These are phyloP conservation scores for Pisolithus tinctorius DNA, from an alignment of 768 basidiomycete genomes.

Conservation along the genomic window DNA sequence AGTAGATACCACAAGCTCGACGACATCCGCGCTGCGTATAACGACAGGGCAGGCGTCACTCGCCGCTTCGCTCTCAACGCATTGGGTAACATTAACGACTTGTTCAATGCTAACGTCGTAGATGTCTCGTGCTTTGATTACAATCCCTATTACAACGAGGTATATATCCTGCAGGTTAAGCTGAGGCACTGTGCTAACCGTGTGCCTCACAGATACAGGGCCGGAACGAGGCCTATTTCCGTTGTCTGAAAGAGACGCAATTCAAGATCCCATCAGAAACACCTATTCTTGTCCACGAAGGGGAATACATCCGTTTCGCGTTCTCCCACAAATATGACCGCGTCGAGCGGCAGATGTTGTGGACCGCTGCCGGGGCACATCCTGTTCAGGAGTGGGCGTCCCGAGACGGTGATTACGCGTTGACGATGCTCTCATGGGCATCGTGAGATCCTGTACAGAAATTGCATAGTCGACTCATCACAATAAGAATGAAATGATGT, in stretches of 20 bases:
- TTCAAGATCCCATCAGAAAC: neutral
- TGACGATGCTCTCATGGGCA: neutral
- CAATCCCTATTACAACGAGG: conserved; percentile 2
- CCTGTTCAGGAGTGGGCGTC: neutral
- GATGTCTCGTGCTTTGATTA: conserved; percentile 1
- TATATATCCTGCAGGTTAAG: neutral
- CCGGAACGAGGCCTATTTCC: neutral
- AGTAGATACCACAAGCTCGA: neutral
- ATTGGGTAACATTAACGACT: neutral
- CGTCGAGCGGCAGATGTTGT: neutral
- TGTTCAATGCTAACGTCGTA: neutral
- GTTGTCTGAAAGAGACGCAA: neutral
- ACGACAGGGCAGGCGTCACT: conserved; percentile 1
- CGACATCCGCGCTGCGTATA: conserved; percentile 1
- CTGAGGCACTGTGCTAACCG: neutral
- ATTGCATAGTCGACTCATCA: too few relatives aligned
- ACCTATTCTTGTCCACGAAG: neutral
- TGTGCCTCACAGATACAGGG: neutral
- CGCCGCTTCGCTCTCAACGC: conserved; percentile 3
- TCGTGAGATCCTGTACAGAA: neutral
- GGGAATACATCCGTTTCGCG: neutral
- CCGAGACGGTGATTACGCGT: neutral
- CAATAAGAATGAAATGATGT: too few relatives aligned
- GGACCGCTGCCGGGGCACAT: neutral
- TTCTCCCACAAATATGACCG: conserved; percentile 2